Evolutionary conservation across 345 rosid species (phyloP).

Genomic region (Garcia nutans): DNA sequence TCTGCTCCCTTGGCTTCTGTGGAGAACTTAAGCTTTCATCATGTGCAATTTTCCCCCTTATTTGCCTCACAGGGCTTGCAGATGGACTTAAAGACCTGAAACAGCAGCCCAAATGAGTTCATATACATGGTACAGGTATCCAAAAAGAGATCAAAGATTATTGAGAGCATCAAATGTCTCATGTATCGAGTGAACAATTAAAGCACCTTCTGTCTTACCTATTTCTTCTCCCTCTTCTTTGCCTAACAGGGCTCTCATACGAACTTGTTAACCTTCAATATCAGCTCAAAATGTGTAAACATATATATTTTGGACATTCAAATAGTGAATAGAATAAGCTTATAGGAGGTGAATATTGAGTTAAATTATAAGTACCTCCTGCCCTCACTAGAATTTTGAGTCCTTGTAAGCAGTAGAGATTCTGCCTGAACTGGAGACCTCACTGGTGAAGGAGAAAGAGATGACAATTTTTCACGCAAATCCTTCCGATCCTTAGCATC

Average conservation of each 20-base stretch:
- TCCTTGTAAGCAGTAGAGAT: conserved; percentile 26
- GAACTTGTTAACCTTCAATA: conserved; percentile 23
- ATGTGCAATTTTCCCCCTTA: neutral
- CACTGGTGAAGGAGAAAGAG: conserved; percentile 29
- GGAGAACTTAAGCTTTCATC: conserved; percentile 36
- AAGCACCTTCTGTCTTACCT: neutral
- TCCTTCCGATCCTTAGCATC: conserved; percentile 25
- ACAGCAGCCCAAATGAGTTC: neutral
- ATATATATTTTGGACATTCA: neutral
- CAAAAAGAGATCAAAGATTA: neutral
- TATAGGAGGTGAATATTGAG: neutral
- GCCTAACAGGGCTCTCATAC: conserved; percentile 30
- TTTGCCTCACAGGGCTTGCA: conserved; percentile 16
- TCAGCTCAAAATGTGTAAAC: conserved; percentile 7
- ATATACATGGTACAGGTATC: neutral
- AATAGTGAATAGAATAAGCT: conserved; percentile 2
- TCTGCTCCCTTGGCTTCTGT: conserved; percentile 31
- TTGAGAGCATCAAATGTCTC: neutral
- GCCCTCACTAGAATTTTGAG: conserved; percentile 28
- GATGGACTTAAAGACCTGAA: conserved; percentile 16
- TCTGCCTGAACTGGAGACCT: conserved; percentile 27
- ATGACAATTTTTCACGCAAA: conserved; percentile 14
- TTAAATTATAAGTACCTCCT: conserved; percentile 32
- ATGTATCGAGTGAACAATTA: neutral
- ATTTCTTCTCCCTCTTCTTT: conserved; percentile 3